Base-by-base conservation (phyloP, 345 rosid genomes). In the Aquilaria malaccensis region DNA sequence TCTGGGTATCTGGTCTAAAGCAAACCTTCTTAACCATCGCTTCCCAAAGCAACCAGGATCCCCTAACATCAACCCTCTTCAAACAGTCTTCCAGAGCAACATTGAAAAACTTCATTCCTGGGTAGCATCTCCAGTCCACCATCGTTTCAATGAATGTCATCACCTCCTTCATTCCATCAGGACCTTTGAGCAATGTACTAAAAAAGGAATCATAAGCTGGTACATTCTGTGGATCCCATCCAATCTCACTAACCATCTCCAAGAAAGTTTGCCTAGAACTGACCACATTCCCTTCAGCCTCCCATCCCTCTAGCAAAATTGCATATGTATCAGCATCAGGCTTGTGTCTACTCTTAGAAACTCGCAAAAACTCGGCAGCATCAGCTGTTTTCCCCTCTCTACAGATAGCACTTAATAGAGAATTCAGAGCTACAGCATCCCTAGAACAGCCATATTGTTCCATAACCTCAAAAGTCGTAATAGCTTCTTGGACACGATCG, bases 331-430 rank as follows among this genome's bases (percentile, higher is more conserved):
- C 91, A 0, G 64, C 61, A 62, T 82, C 91, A 0, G 81, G 85
- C 66, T 56, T 63, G 62, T 80, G 77, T 37, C 59, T 55, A 31
- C n/a, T 64, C 72, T 76, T 77, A 3, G 62, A 84, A 2, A 70
- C 68, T 13, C 10, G 58, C 45, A 85, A 53, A 52, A 74, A 82
- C 47, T 80, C 80, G 59, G 57, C 52, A 14, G 83, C 87, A 22
- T 77, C 73, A 13, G 52, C 9, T 0, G 80, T 70, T 52, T 48
- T 68, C 48, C 87, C 87, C 30, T 85, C 83, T 56, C 81, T 72
- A 67, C 87, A 85, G 56, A 85, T 71, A 3, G 87, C 91, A 70
- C 91, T 85, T 66, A 85, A 62, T 49, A 85, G 67, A 7, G 91
- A 75, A 65, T 85, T 85, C 79, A 82, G 67, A 0, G 87, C 85